Conservation (phyloP, 192 early-diverging fungal species). For the Podochytrium sp. region DNA sequence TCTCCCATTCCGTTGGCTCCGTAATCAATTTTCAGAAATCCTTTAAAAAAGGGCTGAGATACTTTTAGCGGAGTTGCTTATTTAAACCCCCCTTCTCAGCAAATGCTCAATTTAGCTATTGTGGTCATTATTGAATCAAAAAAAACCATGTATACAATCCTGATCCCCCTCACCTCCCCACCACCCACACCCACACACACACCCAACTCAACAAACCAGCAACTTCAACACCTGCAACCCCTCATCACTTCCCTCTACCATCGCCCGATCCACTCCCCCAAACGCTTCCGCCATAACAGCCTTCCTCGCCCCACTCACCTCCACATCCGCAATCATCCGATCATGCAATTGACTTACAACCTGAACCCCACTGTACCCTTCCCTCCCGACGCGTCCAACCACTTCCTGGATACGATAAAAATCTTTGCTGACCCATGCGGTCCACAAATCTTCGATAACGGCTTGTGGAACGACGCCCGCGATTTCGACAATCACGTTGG, state of each 20-base stretch:
- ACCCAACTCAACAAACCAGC: neutral
- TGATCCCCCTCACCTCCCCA: too few relatives aligned
- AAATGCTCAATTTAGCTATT: too few relatives aligned
- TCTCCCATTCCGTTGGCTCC: too few relatives aligned
- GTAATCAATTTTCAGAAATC: too few relatives aligned
- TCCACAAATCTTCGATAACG: constrained; percentile 65
- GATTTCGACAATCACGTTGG: constrained; percentile 72
- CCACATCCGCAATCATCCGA: constrained; percentile 61
- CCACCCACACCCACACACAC: too few relatives aligned
- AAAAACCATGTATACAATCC: too few relatives aligned
- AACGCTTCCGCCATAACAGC: constrained; percentile 68
- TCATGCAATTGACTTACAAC: constrained; percentile 79
- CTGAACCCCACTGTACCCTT: constrained; percentile 78
- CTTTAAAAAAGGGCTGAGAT: too few relatives aligned
- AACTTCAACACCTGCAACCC: constrained; percentile 76
- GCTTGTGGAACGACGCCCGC: constrained; percentile 77
- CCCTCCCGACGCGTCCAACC: constrained; percentile 63
- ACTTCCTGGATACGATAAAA: constrained; percentile 51
- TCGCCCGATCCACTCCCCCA: constrained; percentile 69
- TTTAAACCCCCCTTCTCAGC: too few relatives aligned
- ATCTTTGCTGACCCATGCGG: constrained; percentile 54
- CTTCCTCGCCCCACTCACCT: constrained; percentile 73
- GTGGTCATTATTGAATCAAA: too few relatives aligned
- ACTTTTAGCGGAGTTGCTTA: too few relatives aligned
- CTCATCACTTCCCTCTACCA: constrained; percentile 90